Evolutionary conservation across 257 asterid genomes (phyloP), one percentile per base, ranked within the genome.

Genomic region (Solanum commersonii): DNA sequence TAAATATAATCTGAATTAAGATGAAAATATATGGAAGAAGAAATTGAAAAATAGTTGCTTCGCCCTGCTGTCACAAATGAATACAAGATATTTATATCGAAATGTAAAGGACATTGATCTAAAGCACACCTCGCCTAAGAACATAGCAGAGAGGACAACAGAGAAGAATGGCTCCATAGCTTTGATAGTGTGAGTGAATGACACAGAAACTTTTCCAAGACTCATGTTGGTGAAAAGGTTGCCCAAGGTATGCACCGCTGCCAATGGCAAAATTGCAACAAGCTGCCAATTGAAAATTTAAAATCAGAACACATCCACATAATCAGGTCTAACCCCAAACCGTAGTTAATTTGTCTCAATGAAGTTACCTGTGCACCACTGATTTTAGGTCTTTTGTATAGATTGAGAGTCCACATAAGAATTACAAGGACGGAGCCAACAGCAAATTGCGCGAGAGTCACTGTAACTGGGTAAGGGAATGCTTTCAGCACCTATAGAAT

Each of bases 161-260:
- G 99, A 96, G 92, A 96, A 96, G 93, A 96, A 96, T 40, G 98
- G 99, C 92, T 95, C 99, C 98, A 93, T 95, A 70, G 98, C 98
- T 90, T 96, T 96, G 59, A 96, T 93, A 9, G 99, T 96, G 93
- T 96, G 98, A 81, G 99, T 95, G 91, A 95, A 96, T 8, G 99
- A 96, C 89, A 96, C 98, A 3, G 99, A 88, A 91, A 96, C 98
- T 93, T 94, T 93, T 81, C 99, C 99, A 25, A 96, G 98, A 89
- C 99, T 96, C 96, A 95, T 92, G 82, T 96, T 96, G 84, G 98
- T 96, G 95, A 96, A 96, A 85, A 96, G 96, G 91, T 96, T 95
- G 72, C 99, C 98, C 90, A 96, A 89, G 22, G 96, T 92, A 87
- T 95, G 99, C 89, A 92, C 98, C 90, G 95, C 86, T 14, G 98